Percentiles rank a stretch among this genome's conserved stretches.
phyloP scores from a whole-genome alignment of 495 filamentous ascomycete species.

The Penicillium cataractarum region DNA sequence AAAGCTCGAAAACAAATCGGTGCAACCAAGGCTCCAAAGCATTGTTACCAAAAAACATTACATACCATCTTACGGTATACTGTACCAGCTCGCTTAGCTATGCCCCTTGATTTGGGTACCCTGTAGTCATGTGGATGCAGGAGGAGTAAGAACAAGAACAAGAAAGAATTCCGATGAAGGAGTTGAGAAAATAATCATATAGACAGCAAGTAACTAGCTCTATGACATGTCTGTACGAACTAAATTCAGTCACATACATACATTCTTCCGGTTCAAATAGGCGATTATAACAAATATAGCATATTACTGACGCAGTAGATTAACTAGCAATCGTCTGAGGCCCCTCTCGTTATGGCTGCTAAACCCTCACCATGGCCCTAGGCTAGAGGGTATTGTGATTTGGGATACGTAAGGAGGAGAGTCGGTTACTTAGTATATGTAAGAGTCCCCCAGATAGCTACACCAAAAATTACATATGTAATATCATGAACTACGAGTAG shows the following conservation, averaged over 20 bases:
- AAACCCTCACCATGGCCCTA: background rate
- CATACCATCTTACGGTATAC: background rate
- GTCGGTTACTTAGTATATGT: background rate
- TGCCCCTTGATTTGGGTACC: background rate
- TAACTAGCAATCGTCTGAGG: background rate
- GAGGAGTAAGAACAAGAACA: background rate
- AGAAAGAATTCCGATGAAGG: background rate
- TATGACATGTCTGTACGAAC: background rate
- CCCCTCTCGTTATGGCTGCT: background rate
- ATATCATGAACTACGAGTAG: background rate
- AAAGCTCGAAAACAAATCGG: background rate
- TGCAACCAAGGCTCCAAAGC: background rate
- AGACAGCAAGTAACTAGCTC: background rate
- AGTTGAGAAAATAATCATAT: background rate
- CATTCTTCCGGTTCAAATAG: background rate
- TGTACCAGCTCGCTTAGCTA: background rate
- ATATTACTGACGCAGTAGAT: background rate
- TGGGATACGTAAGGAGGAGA: background rate
- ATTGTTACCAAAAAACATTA: background rate
- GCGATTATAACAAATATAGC: background rate
- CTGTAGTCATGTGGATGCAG: background rate
- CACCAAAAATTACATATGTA: background rate
- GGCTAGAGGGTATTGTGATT: background rate
- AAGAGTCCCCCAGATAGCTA: background rate
- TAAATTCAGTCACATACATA: background rate